These are phyloP conservation scores for Vitis rotundifolia DNA, from an alignment of 164 flowering plant genomes.

Conservation along the genomic window DNA sequence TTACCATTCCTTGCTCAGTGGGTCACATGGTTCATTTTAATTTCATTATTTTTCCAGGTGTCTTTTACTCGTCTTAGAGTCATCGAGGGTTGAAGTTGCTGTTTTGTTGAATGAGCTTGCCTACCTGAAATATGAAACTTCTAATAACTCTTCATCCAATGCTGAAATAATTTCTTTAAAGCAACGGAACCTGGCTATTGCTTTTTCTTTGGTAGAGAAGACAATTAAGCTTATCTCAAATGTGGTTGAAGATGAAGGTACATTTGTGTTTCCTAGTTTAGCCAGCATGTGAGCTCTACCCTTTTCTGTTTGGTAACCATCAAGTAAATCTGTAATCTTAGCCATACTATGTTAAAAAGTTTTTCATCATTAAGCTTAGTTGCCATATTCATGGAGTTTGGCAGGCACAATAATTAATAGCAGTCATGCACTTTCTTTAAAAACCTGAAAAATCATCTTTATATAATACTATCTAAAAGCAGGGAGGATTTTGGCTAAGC, in stretches of 20 bases:
- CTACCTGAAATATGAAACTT: constrained; percentile 77
- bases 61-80: constrained; percentile 81
- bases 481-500: no score
- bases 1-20: neutral
- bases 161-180: constrained; percentile 45
- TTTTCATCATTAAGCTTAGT: no score
- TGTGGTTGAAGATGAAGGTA: constrained; percentile 58
- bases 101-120: constrained; percentile 88
- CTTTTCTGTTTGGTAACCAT: no score
- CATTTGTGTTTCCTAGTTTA: no score
- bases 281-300: no score
- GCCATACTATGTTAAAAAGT: no score
- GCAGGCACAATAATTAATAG: no score
- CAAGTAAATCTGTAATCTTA: no score
- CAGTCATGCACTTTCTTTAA: no score
- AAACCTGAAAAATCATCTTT: no score
- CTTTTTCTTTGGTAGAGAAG: constrained; percentile 77
- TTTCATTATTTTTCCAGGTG: constrained; percentile 50
- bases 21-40: constrained; percentile 1
- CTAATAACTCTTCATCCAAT: constrained; percentile 43
- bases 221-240: constrained; percentile 71
- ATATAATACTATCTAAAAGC: no score
- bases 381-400: no score
- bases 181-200: constrained; percentile 58
- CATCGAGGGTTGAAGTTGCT: constrained; percentile 87